Percentiles rank a stretch among this genome's conserved stretches.
Conservation (phyloP, 202 grass and related monocot genomes). For the Brachypodium distachyon region DNA sequence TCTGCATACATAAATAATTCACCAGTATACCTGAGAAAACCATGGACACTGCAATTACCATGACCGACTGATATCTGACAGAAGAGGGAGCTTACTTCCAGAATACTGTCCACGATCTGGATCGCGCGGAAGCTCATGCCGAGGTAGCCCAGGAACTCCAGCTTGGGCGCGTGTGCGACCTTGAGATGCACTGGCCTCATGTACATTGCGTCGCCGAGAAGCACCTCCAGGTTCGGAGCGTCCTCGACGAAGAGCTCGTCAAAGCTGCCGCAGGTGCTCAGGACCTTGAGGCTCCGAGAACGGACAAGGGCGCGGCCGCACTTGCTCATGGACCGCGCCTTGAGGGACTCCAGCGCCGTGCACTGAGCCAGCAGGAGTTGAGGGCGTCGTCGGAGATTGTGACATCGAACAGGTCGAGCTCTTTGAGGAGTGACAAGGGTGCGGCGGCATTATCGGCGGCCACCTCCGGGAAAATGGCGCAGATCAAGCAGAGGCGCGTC, state of each 20-base stretch:
- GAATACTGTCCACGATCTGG: not conserved
- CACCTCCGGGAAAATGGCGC: not conserved
- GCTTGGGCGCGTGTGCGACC: not conserved
- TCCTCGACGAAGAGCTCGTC: not conserved
- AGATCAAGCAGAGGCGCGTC: not conserved
- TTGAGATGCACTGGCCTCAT: not conserved
- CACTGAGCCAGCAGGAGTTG: not conserved
- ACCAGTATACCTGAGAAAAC: too few species aligned
- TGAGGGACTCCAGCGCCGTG: not conserved
- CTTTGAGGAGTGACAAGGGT: not conserved
- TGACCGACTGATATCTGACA: not conserved
- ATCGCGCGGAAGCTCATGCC: not conserved
- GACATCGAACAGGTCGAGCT: not conserved
- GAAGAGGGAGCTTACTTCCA: not conserved
- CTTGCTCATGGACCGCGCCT: not conserved
- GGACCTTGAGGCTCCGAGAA: not conserved
- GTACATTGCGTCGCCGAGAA: not conserved
- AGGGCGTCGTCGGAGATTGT: not conserved
- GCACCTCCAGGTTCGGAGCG: not conserved
- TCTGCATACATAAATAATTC: not conserved
- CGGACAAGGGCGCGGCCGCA: not conserved
- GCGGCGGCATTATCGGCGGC: not conserved
- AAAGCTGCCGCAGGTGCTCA: not conserved
- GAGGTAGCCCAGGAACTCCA: not conserved
- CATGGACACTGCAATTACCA: not conserved